Base-by-base conservation (phyloP, 1,284 basidiomycete genomes). In the Leccinum huronense region DNA sequence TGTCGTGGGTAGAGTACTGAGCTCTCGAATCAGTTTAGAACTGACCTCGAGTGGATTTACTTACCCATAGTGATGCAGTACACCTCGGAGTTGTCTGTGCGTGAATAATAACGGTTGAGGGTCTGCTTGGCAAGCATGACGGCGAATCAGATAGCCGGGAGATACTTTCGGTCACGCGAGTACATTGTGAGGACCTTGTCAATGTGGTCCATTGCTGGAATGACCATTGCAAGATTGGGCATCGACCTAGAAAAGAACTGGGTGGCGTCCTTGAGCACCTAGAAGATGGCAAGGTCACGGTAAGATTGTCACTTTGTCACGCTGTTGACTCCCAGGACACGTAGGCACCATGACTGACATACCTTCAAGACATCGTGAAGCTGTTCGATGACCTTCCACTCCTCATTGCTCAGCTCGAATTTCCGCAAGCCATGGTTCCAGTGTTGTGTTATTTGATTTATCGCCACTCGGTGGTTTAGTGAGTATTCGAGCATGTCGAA, bases 171-270 rank as follows among this genome's bases (percentile, higher is more conserved):
- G 3, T 53, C 5, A 7, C 3, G 27, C 23, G 13, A 27, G 11
- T 27, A 11, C 1, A 13, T 30, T 9, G 51, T 30, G 51, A 53
- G 19, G 19, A 13, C 3, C 23, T 53, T 14, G 27, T 53, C 27
- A 31, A 75, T 68, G 42, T 66, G 59, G 56, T 76, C 72, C 70
- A 76, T 73, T 19, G 68, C 69, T 19, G 71, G 71, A 51, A 76
- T 76, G 19, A 76, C 70, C 14, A 45, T 70, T 3, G 73, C 63
- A 14, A 76, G 67, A 58, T 65, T 71, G 2, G 71, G 69, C 0
- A 1, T 27, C 13, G 51, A 53, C 10, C 27, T n/a, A 34, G 62
- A 75, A 63, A 75, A 75, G 60, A 67, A 73, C 1, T 68, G 53
- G 13, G 67, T 76, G 1, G 67, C 67, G 40, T 74, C 65, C 60